Conservation (phyloP, 2,329 filamentous ascomycete genomes). For the Colletotrichum sp. region DNA sequence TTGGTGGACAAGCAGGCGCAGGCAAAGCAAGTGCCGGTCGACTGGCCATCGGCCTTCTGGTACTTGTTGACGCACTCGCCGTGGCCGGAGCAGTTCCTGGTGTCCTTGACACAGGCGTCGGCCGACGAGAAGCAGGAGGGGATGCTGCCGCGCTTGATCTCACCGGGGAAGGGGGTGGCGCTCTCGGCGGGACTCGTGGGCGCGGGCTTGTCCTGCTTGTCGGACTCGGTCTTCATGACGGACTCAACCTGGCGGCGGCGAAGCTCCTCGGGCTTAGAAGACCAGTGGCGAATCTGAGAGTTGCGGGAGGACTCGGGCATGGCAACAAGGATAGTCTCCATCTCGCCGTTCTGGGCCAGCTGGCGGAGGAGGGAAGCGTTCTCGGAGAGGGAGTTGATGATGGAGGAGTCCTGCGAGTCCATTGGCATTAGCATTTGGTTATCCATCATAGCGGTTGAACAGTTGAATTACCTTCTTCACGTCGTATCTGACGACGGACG, state of each 20-base stretch:
- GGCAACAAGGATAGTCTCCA: constrained; percentile 63
- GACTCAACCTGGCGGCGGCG: constrained; percentile 55
- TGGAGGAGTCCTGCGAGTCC: constrained; percentile 28
- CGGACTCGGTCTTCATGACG: constrained; percentile 40
- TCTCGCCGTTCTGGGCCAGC: constrained; percentile 52
- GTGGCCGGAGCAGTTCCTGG: constrained; percentile 82
- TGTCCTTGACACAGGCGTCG: constrained; percentile 71
- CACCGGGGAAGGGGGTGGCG: constrained; percentile 36
- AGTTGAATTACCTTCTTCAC: constrained; percentile 42
- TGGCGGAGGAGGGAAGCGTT: constrained; percentile 49
- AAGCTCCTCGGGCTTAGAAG: constrained; percentile 45
- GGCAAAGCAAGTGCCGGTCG: constrained; percentile 69
- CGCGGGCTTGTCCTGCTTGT: constrained; percentile 25
- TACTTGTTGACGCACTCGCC: constrained; percentile 78
- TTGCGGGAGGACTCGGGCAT: constrained; percentile 51
- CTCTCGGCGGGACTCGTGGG: constrained; percentile 18
- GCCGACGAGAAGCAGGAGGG: constrained; percentile 78
- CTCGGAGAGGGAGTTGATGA: constrained; percentile 48
- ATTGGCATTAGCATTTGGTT: neutral
- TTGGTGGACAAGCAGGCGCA: constrained; percentile 75
- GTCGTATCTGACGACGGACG: constrained; percentile 50
- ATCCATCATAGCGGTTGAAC: neutral
- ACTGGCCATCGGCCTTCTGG: constrained; percentile 42
- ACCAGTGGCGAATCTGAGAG: constrained; percentile 44
- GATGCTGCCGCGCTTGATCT: constrained; percentile 49